Evolutionary conservation across 805 yeast genomes (phyloP), one percentile per base, ranked within the genome.

Genomic region (Ogataea ganodermae): DNA sequence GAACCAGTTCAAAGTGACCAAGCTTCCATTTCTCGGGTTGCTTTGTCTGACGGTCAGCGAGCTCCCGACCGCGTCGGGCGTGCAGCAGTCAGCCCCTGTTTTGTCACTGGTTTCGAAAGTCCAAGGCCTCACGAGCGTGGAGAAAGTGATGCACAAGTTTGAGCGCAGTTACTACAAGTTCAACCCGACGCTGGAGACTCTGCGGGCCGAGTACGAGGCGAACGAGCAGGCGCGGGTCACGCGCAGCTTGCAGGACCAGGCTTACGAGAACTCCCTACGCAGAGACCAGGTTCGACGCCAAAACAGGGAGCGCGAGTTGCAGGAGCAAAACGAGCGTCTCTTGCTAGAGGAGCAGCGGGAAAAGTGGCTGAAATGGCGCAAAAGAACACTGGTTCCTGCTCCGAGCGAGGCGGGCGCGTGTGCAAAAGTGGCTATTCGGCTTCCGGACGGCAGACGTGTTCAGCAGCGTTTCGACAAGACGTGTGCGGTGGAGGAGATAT

Each of bases 1-100:
- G 0, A 83, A 86, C 59, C 81, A 84, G 31, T 75, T 91, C 50
- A 78, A 79, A 48, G 84, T 84, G 33, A 76, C 89, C 17, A 77
- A 79, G 53, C 83, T 84, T 59, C 99, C 99, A n/a, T 86, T 87
- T 60, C 64, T 88, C 27, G 96, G 92, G 0, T 68, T 91, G 10
- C 64, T 94, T 9, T 84, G 89, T 40, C 72, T 89, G 45, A 86
- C 89, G 14, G 76, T 82, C 42, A 71, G 73, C 13, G 74, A 61
- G 55, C 72, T 48, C 59, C 83, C 75, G 69, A 75, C 86, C 0
- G 79, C 83, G 0, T 73, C 74, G 17, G 86, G 86, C 0, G 74
- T 81, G 0, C 70, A 72, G 12, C 73, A 75, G 22, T 69, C 82
- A 0, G 52, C 75, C 1, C 82, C 89, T 1, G 76, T 79, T 10